Conservation (phyloP, 768 basidiomycete species). For the Mycena kentingensis region DNA sequence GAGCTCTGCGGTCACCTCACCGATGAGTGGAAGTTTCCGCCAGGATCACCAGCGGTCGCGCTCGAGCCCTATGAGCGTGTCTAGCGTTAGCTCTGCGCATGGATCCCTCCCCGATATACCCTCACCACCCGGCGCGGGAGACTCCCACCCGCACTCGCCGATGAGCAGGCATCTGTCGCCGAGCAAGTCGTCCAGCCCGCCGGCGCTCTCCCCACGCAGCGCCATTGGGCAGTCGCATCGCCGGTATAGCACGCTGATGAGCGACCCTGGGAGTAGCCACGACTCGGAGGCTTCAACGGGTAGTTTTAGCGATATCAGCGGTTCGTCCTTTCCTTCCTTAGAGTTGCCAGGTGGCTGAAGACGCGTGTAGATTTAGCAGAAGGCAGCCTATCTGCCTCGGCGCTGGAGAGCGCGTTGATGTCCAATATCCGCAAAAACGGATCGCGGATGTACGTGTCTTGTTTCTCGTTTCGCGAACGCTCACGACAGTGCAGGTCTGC, state of each 20-base stretch:
- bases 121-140: conserved; percentile 64
- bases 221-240: conserved; percentile 53
- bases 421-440: conserved; percentile 71
- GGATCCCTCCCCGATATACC: conserved; percentile 83
- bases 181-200: conserved; percentile 63
- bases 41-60: conserved; percentile 44
- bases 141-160: conserved; percentile 56
- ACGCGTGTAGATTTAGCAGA: conserved; percentile 40
- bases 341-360: neutral
- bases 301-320: conserved; percentile 85
- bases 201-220: conserved; percentile 56
- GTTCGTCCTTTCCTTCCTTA: conserved; percentile 41
- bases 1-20: conserved; percentile 35
- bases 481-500: no score
- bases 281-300: conserved; percentile 65
- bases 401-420: conserved; percentile 75
- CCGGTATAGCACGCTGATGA: conserved; percentile 48
- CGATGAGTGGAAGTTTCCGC: conserved; percentile 36
- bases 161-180: conserved; percentile 52
- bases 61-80: conserved; percentile 66
- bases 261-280: conserved; percentile 62
- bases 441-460: conserved; percentile 67
- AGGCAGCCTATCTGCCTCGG: conserved; percentile 75
- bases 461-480: no score
- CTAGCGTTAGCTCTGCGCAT: conserved; percentile 71